Percentiles rank a stretch among this genome's conserved stretches.
These are phyloP conservation scores for Cercospora nicotianae DNA, from an alignment of 2,329 filamentous ascomycete species.

Conservation along the genomic window DNA sequence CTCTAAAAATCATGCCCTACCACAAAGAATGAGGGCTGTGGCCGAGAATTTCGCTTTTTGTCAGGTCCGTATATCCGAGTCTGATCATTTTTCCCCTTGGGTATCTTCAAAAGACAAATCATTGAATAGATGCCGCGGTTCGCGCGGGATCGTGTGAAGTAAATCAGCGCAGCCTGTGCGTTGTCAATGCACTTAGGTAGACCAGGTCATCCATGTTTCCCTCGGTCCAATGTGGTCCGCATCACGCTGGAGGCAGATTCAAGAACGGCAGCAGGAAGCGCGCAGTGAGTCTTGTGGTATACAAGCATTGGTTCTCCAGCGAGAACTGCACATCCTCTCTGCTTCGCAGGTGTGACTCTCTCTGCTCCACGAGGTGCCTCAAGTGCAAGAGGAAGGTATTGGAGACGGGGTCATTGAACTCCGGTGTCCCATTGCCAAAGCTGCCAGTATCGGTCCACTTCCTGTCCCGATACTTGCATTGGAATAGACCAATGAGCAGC, in stretches of 20 bases:
- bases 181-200: background rate
- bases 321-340: slow-evolving; percentile 43
- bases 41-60: background rate
- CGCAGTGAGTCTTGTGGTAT: slow-evolving; percentile 47
- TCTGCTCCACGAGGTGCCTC: slow-evolving; percentile 43
- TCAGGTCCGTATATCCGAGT: background rate
- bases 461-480: slow-evolving; percentile 50
- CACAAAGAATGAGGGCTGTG: background rate
- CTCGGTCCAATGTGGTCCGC: background rate
- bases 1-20: background rate
- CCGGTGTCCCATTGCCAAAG: slow-evolving; percentile 43
- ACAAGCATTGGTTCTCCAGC: slow-evolving; percentile 42
- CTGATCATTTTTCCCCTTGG: background rate
- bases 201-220: background rate
- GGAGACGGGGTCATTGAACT: slow-evolving; percentile 38
- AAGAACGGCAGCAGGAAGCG: slow-evolving; percentile 45
- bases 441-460: slow-evolving; percentile 41
- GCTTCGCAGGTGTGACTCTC: slow-evolving; percentile 42
- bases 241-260: slow-evolving; percentile 18
- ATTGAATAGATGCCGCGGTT: background rate
- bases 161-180: background rate
- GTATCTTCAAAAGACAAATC: background rate
- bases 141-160: background rate
- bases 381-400: slow-evolving; percentile 43
- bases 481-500: slow-evolving; percentile 49